phyloP scores from a whole-genome alignment of 1,284 basidiomycete genomes.

The Heliocybe sulcata region DNA sequence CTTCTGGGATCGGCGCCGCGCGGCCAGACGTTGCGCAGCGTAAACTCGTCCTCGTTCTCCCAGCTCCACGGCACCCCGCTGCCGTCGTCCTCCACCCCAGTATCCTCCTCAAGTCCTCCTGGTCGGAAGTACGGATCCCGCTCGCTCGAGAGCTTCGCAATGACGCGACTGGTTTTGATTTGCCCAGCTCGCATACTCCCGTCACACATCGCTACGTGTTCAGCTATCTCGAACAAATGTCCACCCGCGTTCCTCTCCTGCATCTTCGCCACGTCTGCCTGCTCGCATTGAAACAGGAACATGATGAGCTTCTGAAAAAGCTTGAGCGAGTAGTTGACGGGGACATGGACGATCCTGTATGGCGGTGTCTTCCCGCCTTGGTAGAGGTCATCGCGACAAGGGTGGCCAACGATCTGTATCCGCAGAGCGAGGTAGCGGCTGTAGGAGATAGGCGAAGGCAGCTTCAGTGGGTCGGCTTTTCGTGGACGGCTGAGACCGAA shows the following conservation, averaged over 20 bases:
- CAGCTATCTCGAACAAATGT: conserved; percentile 55
- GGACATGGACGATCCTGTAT: conserved; percentile 62
- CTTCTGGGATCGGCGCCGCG: conserved; percentile 34
- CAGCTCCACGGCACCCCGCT: conserved; percentile 40
- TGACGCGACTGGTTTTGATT: conserved; percentile 42
- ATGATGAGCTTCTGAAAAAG: conserved; percentile 56
- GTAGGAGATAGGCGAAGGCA: conserved; percentile 39
- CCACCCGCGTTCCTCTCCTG: conserved; percentile 14
- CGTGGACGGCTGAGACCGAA: conserved; percentile 25
- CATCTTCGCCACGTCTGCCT: conserved; percentile 3
- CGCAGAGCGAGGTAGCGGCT: conserved; percentile 56
- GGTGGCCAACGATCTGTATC: conserved; percentile 42
- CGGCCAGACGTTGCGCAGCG: conserved; percentile 49
- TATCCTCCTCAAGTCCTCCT: conserved; percentile 14
- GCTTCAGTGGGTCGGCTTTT: conserved; percentile 21
- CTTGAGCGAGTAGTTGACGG: conserved; percentile 59
- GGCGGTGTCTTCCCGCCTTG: conserved; percentile 26
- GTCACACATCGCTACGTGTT: conserved; percentile 32
- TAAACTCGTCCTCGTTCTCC: conserved; percentile 60
- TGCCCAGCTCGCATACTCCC: conserved; percentile 36
- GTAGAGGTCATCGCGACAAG: neutral
- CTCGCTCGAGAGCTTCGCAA: conserved; percentile 46
- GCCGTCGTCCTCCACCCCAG: conserved; percentile 22
- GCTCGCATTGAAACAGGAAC: conserved; percentile 48
- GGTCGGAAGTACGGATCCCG: conserved; percentile 41